Conservation (phyloP, 2,329 filamentous ascomycete species). For the Calonectria pteridis region DNA sequence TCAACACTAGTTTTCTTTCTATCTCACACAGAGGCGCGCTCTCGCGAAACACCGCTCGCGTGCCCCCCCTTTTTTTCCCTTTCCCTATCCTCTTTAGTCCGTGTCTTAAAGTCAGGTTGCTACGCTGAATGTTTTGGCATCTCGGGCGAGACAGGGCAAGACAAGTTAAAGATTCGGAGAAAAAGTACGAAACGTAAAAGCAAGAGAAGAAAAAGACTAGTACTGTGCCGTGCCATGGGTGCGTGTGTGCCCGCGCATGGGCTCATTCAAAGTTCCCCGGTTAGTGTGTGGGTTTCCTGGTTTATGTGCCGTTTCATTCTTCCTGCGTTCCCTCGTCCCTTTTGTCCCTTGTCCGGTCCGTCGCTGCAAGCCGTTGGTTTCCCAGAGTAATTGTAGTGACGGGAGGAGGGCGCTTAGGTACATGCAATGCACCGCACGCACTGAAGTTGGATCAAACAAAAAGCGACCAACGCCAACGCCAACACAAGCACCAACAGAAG, state of each 20-base stretch:
- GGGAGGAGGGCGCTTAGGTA: not conserved
- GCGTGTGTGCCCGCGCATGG: not conserved
- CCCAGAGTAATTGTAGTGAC: not conserved
- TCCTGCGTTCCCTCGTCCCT: not conserved
- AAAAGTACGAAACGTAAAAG: not conserved
- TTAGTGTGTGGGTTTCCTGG: constrained; percentile 1
- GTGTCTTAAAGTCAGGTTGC: not conserved
- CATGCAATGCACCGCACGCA: not conserved
- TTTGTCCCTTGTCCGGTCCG: no score
- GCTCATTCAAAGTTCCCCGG: not conserved
- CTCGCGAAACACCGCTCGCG: not conserved
- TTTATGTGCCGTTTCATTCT: constrained; percentile 7
- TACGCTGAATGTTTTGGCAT: not conserved
- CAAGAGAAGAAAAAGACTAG: not conserved
- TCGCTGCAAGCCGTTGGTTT: not conserved
- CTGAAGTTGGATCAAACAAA: not conserved
- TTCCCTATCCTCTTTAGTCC: not conserved
- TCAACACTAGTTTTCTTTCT: not conserved
- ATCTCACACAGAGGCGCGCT: not conserved
- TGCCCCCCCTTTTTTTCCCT: not conserved
- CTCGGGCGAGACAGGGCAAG: not conserved
- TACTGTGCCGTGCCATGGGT: constrained; percentile 1
- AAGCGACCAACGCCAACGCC: not conserved
- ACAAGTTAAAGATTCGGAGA: not conserved
- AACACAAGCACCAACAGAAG: not conserved